Conservation (phyloP, 306 rosid species). For the Cucumis hystrix region DNA sequence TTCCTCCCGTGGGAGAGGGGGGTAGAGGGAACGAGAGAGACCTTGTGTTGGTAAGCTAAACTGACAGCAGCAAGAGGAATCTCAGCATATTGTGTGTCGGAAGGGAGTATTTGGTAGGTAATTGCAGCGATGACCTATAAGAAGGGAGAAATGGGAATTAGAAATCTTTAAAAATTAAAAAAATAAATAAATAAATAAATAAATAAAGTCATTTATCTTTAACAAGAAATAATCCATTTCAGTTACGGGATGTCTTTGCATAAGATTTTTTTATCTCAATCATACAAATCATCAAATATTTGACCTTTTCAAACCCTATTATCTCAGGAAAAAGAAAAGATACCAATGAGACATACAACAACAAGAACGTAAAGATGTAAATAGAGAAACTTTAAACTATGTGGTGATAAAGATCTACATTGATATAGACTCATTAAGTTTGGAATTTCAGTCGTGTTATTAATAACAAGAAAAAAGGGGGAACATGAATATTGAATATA, state of each 20-base stretch:
- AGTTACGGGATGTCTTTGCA: neutral
- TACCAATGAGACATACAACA: neutral
- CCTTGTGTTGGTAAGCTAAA: constrained; percentile 58
- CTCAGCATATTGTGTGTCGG: constrained; percentile 84
- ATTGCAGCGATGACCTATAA: constrained; percentile 74
- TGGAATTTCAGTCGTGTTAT: neutral
- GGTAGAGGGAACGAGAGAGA: constrained; percentile 5
- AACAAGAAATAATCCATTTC: neutral
- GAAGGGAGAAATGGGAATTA: neutral
- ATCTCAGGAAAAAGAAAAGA: neutral
- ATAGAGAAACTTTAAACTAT: neutral
- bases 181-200: too few relatives aligned
- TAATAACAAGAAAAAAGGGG: neutral
- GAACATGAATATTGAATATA: neutral
- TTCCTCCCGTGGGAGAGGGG: neutral
- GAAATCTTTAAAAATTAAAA: neutral
- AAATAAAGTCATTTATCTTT: neutral
- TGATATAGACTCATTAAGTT: neutral
- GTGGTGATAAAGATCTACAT: neutral
- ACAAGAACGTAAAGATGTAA: neutral
- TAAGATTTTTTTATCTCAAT: neutral
- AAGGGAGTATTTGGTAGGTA: constrained; percentile 74
- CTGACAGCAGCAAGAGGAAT: constrained; percentile 80
- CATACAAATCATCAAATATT: neutral
- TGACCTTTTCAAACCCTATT: neutral